Conservation (phyloP, 352 stramenopile species). For the Phytopythium kandeliae region DNA sequence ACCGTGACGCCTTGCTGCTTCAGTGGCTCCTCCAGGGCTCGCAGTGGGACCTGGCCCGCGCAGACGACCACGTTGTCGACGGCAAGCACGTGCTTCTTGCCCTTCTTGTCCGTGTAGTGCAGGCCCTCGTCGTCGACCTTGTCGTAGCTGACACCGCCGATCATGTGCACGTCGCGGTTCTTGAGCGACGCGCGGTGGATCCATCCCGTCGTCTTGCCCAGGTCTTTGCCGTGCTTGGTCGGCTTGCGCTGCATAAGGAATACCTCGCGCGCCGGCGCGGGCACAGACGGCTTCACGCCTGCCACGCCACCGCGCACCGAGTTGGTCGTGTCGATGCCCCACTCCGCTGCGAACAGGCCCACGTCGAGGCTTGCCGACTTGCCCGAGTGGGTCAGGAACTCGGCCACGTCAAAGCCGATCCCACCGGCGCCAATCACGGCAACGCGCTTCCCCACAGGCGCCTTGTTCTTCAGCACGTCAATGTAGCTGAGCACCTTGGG, state of each 20-base stretch:
- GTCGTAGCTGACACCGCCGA: conserved; percentile 91
- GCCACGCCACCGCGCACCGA: conserved; percentile 80
- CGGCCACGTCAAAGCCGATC: conserved; percentile 98
- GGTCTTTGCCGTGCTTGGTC: conserved; percentile 87
- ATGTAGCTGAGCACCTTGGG: conserved; percentile 93
- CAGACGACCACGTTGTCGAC: conserved; percentile 96
- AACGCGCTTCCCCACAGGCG: conserved; percentile 87
- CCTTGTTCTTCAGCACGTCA: conserved; percentile 91
- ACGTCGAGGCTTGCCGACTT: conserved; percentile 64
- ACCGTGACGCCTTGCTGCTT: conserved; percentile 70
- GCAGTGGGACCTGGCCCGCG: conserved; percentile 91
- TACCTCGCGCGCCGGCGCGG: conserved; percentile 70
- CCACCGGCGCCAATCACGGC: conserved; percentile 95
- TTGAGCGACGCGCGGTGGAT: conserved; percentile 94
- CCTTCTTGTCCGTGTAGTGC: conserved; percentile 90
- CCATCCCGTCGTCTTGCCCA: conserved; percentile 97
- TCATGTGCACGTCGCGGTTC: conserved; percentile 90
- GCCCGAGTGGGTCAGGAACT: conserved; percentile 90
- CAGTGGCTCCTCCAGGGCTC: conserved; percentile 83
- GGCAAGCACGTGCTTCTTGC: conserved; percentile 79
- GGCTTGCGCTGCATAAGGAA: conserved; percentile 95
- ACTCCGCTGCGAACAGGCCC: conserved; percentile 90
- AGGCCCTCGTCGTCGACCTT: conserved; percentile 94
- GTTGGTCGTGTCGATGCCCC: conserved; percentile 90
- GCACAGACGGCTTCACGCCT: conserved; percentile 34